Evolutionary conservation across 257 asterid genomes (phyloP), one percentile per base, ranked within the genome.

Genomic region (Agastache rugosa): DNA sequence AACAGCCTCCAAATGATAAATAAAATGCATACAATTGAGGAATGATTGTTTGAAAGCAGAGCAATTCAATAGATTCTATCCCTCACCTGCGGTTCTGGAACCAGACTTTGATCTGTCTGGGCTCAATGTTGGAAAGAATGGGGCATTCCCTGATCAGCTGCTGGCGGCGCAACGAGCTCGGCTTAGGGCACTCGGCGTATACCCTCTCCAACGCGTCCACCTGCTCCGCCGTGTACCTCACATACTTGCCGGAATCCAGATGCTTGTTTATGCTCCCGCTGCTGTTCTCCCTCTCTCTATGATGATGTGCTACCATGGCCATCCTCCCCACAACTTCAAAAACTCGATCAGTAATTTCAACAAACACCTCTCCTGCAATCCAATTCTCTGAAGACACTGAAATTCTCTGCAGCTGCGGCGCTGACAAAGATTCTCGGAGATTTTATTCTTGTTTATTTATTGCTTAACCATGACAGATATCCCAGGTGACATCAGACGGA

Each of bases 21-120:
- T 8, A 55, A 16, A 56, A 19, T 62, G 11, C 51, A 48, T 48
- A 11, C 54, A 54, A 58, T 15, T 44, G 63, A 53, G 50, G 67
- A 62, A 69, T 29, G 37, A 15, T 35, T 42, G 3, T n/a, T 29
- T 4, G 39, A 65, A 35, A 55, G 31, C 8, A 25, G 41, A 11
- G 4, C 8, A 41, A 25, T 9, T 22, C 5, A 39, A 47, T 6
- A 53, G 64, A 67, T 22, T 34, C 12, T n/a, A 7, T 0, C 2
- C 41, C 41, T 58, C 74, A 93, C 98, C 98, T 91, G 67, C 98
- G 86, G 82, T 93, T 93, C 61, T 93, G 98, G 73, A 93, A 93
- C 98, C 98, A 93, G 63, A 93, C 97, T 83, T 93, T 93, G 83
- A 93, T 89, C 89, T 93, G 98, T 74, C 81, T 93, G 67, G 98